Evolutionary conservation across 768 basidiomycete genomes (phyloP), one percentile per base, ranked within the genome.

Genomic region (Mycena albidolilacea): DNA sequence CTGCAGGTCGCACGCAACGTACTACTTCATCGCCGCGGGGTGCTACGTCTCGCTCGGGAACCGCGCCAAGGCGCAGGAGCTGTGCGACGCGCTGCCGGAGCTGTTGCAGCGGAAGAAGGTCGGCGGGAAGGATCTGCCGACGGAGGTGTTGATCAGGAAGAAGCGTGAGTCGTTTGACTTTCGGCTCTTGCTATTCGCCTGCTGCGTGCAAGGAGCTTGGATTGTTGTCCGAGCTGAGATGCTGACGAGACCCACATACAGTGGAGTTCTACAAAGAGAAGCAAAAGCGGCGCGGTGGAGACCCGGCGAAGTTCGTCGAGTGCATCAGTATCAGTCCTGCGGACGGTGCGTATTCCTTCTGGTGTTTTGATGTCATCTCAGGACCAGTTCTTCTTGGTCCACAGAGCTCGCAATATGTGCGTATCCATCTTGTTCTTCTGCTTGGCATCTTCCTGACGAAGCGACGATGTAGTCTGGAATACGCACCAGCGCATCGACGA

Each of bases 231-330:
- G 41, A 14, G 6, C 41, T 43, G 41, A 43, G 41, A 43, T 3
- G 10, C 73, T 41, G 19, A 57, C 12, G 15, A 9, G 7, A 52
- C 11, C 48, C 46, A 2, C n/a, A 21, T 60, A 1, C 50, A 95
- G 94, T 95, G 77, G 87, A 86, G 0, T 94, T 94, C 77, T 95
- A 93, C 80, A 88, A 91, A 79, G 86, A 87, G 77, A 95, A 95
- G 77, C 92, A 93, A 74, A 78, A 76, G 48, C 82, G 88, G 38
- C 80, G 84, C 43, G 90, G 90, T 1, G 90, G 90, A 5, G 86
- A 89, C 35, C 86, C 88, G 65, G 81, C 78, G 6, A 78, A 83
- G 37, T 95, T 83, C 73, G 87, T 86, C 0, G 83, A 90, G 52
- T 84, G 84, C 7, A 89, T 94, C 44, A 88, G 83, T 72, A 91